phyloP scores from a whole-genome alignment of 1,284 basidiomycete genomes.

The Marasmius tenuissimus region DNA sequence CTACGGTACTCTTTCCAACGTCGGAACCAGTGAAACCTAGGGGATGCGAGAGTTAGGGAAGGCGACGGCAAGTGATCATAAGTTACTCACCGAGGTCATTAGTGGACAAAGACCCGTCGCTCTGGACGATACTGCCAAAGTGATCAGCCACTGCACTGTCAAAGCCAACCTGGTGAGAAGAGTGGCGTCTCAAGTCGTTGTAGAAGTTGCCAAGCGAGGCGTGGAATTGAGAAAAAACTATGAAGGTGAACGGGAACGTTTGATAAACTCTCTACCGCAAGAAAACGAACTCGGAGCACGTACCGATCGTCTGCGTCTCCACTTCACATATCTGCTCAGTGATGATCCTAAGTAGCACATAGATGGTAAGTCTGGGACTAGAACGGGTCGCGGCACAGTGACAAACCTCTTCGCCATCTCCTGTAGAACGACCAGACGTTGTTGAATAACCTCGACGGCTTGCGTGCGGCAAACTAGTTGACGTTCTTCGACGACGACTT shows the following conservation, averaged over 20 bases:
- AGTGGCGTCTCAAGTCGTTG: constrained; percentile 26
- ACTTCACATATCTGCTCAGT: constrained; percentile 32
- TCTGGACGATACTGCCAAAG: constrained; percentile 15
- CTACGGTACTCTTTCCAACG: constrained; percentile 17
- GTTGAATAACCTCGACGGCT: constrained; percentile 24
- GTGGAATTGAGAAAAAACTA: constrained; percentile 14
- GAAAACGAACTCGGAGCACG: background rate
- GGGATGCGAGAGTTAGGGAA: background rate
- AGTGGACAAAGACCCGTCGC: constrained; percentile 16
- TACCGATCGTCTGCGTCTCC: constrained; percentile 29
- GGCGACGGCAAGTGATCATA: background rate
- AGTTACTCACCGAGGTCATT: constrained; percentile 4
- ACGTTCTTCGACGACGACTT: constrained; percentile 13
- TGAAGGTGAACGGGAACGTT: background rate
- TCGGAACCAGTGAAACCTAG: constrained; percentile 14
- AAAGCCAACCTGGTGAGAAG: constrained; percentile 22
- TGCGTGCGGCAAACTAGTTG: constrained; percentile 22
- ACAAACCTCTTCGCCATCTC: constrained; percentile 28
- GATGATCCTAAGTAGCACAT: constrained; percentile 30
- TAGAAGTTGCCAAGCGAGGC: constrained; percentile 22
- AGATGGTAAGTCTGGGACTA: background rate
- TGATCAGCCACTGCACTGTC: constrained; percentile 19
- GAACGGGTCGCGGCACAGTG: background rate
- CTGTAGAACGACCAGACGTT: constrained; percentile 25
- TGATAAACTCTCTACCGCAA: background rate